Evolutionary conservation across 306 rosid genomes (phyloP).

Genomic region (Rosa lucieae): DNA sequence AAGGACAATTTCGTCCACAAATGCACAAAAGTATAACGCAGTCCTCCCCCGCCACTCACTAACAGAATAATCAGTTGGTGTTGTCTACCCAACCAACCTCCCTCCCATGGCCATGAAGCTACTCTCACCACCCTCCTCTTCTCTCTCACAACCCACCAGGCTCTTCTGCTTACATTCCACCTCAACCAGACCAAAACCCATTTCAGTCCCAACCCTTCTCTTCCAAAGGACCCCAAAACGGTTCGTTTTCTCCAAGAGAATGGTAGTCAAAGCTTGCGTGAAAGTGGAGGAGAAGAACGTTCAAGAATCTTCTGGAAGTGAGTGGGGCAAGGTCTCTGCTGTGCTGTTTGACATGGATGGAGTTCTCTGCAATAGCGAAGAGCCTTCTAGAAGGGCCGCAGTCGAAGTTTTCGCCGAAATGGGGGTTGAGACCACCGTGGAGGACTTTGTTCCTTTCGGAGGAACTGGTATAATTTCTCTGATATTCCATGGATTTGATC

Average conservation of each 20-base stretch:
- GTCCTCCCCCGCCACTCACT: conserved; percentile 37
- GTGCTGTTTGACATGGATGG: conserved; percentile 98
- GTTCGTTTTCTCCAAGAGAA: conserved; percentile 32
- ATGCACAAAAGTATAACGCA: not conserved
- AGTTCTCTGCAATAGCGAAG: conserved; percentile 91
- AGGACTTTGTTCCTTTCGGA: conserved; percentile 87
- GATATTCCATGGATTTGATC: not conserved
- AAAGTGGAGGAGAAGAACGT: conserved; percentile 58
- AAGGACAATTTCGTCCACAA: conserved; percentile 25
- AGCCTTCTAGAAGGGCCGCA: conserved; percentile 73
- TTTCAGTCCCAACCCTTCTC: conserved; percentile 36
- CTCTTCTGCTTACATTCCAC: conserved; percentile 35
- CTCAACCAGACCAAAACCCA: conserved; percentile 31
- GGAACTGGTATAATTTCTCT: conserved; percentile 71
- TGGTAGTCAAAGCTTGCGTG: conserved; percentile 50
- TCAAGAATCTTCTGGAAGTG: conserved; percentile 34
- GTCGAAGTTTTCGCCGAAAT: conserved; percentile 84
- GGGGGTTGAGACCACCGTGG: conserved; percentile 78
- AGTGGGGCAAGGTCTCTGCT: conserved; percentile 89
- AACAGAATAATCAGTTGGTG: conserved; percentile 14
- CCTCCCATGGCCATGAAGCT: conserved; percentile 42
- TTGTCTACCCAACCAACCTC: not conserved
- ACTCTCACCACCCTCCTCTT: conserved; percentile 33
- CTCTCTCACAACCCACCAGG: conserved; percentile 32
- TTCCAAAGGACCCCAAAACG: conserved; percentile 47